These are phyloP conservation scores for Trichomonascaceae sp. DNA, from an alignment of 1,139 yeast genomes.

Conservation along the genomic window DNA sequence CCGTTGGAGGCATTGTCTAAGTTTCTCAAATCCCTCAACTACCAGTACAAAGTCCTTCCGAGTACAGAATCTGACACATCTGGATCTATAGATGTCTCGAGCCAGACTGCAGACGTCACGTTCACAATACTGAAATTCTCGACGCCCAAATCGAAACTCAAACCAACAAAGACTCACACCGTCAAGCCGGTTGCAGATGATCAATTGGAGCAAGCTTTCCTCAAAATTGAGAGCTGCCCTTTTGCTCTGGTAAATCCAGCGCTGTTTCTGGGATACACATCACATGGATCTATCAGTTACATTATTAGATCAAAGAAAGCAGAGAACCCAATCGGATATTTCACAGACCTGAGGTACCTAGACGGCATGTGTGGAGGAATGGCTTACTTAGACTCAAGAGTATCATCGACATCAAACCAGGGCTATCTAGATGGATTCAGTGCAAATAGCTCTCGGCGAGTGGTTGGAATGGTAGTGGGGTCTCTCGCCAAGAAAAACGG, in stretches of 20 bases:
- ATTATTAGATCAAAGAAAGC: slow-evolving; percentile 4
- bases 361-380: slow-evolving; percentile 58
- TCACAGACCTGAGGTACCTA: slow-evolving; percentile 43
- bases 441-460: slow-evolving; percentile 5
- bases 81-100: slow-evolving; percentile 3
- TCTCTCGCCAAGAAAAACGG: slow-evolving; percentile 38
- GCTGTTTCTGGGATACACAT: slow-evolving; percentile 36
- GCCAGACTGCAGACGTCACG: slow-evolving; percentile 1
- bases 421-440: not conserved
- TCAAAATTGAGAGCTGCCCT: slow-evolving; percentile 28
- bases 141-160: not conserved
- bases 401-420: not conserved
- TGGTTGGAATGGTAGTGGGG: slow-evolving; percentile 45
- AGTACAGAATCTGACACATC: not conserved
- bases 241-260: slow-evolving; percentile 48
- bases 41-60: not conserved
- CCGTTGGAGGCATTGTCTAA: not conserved
- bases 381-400: slow-evolving; percentile 17
- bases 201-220: not conserved
- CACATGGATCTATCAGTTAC: slow-evolving; percentile 36
- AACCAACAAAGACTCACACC: not conserved
- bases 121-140: not conserved
- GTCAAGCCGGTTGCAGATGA: not conserved
- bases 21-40: not conserved
- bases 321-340: slow-evolving; percentile 19